These are phyloP conservation scores for Rhododendron simsii DNA, from an alignment of 148 eudicot species.

Conservation along the genomic window DNA sequence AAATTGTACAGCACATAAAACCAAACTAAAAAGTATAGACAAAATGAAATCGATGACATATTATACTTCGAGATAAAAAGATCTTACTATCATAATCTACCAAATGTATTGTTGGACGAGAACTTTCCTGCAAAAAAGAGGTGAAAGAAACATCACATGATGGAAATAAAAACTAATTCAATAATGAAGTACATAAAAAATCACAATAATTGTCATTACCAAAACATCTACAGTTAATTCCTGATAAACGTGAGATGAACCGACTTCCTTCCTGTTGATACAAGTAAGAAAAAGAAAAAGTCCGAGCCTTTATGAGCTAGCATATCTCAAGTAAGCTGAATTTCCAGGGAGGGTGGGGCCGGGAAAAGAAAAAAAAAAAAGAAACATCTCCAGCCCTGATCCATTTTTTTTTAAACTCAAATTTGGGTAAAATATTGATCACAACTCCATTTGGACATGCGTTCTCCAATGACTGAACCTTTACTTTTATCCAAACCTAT, in stretches of 20 bases:
- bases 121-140: slow-evolving; percentile 36
- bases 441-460: too few species aligned
- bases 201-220: slow-evolving; percentile 28
- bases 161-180: background rate
- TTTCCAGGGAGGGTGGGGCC: background rate
- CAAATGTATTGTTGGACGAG: slow-evolving; percentile 35
- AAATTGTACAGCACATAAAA: too few species aligned
- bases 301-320: background rate
- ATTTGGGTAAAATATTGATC: too few species aligned
- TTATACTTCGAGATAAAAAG: background rate
- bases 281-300: background rate
- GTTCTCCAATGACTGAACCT: too few species aligned
- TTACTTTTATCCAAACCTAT: too few species aligned
- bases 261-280: slow-evolving; percentile 53
- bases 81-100: slow-evolving; percentile 79
- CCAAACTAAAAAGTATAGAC: background rate
- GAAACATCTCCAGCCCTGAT: background rate
- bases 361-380: too few species aligned
- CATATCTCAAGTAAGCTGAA: background rate
- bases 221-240: slow-evolving; percentile 48
- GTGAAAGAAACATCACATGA: background rate
- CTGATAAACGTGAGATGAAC: slow-evolving; percentile 35
- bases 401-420: too few species aligned
- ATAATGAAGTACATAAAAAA: background rate
- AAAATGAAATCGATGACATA: background rate